Base-by-base conservation (phyloP, 2,329 filamentous ascomycete genomes). In the Aspergillus phoenicis region DNA sequence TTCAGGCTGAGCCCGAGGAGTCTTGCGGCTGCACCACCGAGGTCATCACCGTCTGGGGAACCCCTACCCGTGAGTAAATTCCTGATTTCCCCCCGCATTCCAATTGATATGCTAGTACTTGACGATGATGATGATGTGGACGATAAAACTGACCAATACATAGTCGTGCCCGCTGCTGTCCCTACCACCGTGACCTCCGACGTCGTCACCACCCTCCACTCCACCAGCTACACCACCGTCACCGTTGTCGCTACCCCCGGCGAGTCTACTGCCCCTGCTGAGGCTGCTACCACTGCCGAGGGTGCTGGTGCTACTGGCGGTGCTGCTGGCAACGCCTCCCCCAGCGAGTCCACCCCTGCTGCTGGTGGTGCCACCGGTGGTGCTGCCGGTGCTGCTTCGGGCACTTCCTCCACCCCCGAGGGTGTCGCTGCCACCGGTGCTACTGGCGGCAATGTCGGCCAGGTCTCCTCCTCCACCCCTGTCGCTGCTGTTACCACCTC, bases 11-110 rank as follows among this genome's bases (percentile, higher is more conserved):
- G 77, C 61, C 75, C 64, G 80, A 79, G 36, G 75, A 82, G 64
- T 76, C 78, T 57, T 92, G 89, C 75, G 84, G 84, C 64, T 94
- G 90, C 85, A 89, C 84, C 66, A 92, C 90, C 75, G 86, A 89
- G 81, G 89, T 87, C 79, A 85, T 85, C 76, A 91, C 88, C 73
- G 84, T 85, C 80, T 88, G 85, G 70, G 90, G 89, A 73, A 82
- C 85, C 73, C 78, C 86, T 59, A 89, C 85, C 67, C 80, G 89
- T 91, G 72, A 69, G 80, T 80, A 10, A 13, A 28, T 45, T 60
- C 22, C 17, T 20, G 17, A 20, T 5, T 59, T 63, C 2, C 41
- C 41, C 30, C 30, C 26, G 26, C 26, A 10, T 17, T 30, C 20
- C 20, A 28, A 20, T 20, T 20, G 17, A 20, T 20, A 20, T 20